phyloP scores from a whole-genome alignment of 2,329 filamentous ascomycete species.

The Zalaria obscura region DNA sequence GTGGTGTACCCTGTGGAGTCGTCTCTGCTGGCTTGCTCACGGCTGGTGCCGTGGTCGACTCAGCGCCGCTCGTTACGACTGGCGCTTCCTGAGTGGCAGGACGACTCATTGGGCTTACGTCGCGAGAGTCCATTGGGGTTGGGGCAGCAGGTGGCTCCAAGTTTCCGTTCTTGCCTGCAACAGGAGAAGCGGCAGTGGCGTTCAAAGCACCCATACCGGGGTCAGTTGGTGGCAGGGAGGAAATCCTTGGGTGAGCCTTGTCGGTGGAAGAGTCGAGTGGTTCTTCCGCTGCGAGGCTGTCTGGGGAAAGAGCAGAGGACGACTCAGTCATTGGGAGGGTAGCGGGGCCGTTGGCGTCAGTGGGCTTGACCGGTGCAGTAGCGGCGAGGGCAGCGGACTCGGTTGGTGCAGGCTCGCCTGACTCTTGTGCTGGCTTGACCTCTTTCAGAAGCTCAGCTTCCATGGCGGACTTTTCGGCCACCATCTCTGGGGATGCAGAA shows the following conservation, averaged over 20 bases:
- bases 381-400: conserved; percentile 21
- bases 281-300: conserved; percentile 4
- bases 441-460: conserved; percentile 61
- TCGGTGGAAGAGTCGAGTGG: conserved; percentile 13
- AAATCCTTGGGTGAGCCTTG: neutral
- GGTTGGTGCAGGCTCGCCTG: conserved; percentile 30
- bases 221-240: conserved; percentile 17
- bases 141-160: conserved; percentile 4
- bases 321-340: neutral
- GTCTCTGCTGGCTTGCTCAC: neutral
- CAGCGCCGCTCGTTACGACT: conserved; percentile 25
- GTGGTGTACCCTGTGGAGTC: neutral
- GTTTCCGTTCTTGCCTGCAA: conserved; percentile 3
- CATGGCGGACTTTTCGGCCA: conserved; percentile 60
- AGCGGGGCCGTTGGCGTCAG: neutral
- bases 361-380: conserved; percentile 14
- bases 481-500: conserved; percentile 50
- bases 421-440: conserved; percentile 25
- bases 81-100: conserved; percentile 21
- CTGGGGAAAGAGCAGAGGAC: conserved; percentile 1
- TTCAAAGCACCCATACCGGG: conserved; percentile 9
- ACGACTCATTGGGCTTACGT: conserved; percentile 25
- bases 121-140: conserved; percentile 18
- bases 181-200: conserved; percentile 12
- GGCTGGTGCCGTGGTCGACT: conserved; percentile 16